Evolutionary conservation across 2,329 filamentous ascomycete species (phyloP), one percentile per base, ranked within the genome.

Genomic region (Apiospora saccharicola): DNA sequence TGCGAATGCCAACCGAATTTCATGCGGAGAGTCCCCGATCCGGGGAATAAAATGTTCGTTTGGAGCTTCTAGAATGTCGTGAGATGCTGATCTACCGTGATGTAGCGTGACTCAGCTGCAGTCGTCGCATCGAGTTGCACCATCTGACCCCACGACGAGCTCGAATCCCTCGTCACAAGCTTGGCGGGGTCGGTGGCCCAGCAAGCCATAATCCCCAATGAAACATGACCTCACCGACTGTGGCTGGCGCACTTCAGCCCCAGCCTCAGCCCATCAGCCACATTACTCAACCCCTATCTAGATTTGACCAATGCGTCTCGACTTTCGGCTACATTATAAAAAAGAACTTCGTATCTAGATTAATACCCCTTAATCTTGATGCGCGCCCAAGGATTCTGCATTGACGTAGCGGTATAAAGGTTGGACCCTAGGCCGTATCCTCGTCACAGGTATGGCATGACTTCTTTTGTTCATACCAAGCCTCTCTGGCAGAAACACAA

Each of bases 81-180:
- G 26, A 34, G 51, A 57, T 57, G 51, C 51, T 57, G 51, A 34
- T 57, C 51, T 13, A 34, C 51, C 26, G 51, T 57, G 51, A 57
- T 57, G 51, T 57, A 57, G 51, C 26, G 51, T 57, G 51, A 57
- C 34, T 16, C 14, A 57, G 51, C 51, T 57, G 51, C 51, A 57
- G 51, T 57, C 34, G 51, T 57, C 19, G 51, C 51, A 34, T 16
- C 51, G 51, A 57, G 51, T 34, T 57, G 51, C 51, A 57, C 51
- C 51, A 57, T 8, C 13, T 26, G 14, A 57, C 51, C 51, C 51
- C 51, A 57, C 51, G 51, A 57, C 19, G 51, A 34, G 46, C 30
- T 57, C 51, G 51, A 57, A 34, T 57, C 26, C 51, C 26, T 57
- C 51, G 51, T 57, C 24, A 26, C 26, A 8, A 34, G 26, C 51